Conservation (phyloP, 495 filamentous ascomycete genomes). For the Penicillium salamii region DNA sequence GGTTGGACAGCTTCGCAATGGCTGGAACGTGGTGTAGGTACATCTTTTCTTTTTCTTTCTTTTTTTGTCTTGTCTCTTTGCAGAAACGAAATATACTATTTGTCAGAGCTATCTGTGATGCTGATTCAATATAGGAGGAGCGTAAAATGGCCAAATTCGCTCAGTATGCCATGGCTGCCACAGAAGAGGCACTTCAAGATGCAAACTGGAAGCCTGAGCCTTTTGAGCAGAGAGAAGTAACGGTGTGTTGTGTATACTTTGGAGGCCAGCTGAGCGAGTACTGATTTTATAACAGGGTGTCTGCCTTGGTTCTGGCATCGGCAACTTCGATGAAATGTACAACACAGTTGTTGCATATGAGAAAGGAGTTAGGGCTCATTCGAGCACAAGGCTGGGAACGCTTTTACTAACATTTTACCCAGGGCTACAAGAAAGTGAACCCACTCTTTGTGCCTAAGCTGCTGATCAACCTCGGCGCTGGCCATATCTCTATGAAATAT, state of each 20-base stretch:
- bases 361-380: slow-evolving; percentile 56
- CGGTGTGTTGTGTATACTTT: slow-evolving; percentile 42
- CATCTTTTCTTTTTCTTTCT: neutral
- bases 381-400: neutral
- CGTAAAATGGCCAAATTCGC: slow-evolving; percentile 88
- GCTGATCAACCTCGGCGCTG: slow-evolving; percentile 90
- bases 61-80: slow-evolving; percentile 3
- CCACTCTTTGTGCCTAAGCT: slow-evolving; percentile 90
- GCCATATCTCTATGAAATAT: slow-evolving; percentile 90
- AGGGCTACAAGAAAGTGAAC: slow-evolving; percentile 90
- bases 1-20: slow-evolving; percentile 75
- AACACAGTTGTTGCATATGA: slow-evolving; percentile 74
- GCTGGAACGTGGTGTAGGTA: slow-evolving; percentile 56
- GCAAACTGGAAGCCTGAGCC: slow-evolving; percentile 71
- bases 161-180: slow-evolving; percentile 85
- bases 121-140: slow-evolving; percentile 52
- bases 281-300: slow-evolving; percentile 56
- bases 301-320: slow-evolving; percentile 94
- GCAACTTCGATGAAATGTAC: slow-evolving; percentile 87
- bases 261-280: neutral
- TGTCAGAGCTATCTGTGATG: too few relatives aligned
- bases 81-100: too few relatives aligned
- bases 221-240: slow-evolving; percentile 61
- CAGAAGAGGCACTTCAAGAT: slow-evolving; percentile 83
- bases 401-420: slow-evolving; percentile 1